Evolutionary conservation across 2,329 filamentous ascomycete species (phyloP), one percentile per base, ranked within the genome.

Genomic region (Paecilomyces sp.): DNA sequence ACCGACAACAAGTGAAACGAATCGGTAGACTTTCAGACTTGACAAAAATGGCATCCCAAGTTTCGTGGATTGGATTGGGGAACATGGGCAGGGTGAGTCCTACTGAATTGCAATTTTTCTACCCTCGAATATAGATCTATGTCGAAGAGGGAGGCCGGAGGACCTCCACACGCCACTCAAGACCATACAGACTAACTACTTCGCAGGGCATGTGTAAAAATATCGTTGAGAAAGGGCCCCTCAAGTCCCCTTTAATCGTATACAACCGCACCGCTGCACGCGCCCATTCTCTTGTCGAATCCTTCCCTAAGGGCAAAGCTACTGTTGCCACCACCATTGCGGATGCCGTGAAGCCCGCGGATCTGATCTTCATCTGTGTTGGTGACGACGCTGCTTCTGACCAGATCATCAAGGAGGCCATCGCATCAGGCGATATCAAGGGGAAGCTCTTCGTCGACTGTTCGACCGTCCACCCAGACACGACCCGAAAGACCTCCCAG

Each of bases 391-490:
- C 83, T 2, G 89, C 89, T 4, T 85, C 95, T 52, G 82, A 85
- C 60, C 77, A 82, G 3, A 84, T 85, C 22, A 81, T 91, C 61
- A 74, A 81, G 51, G 71, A 80, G 2, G 83, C 88, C 31, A 76
- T 91, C 3, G 13, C 62, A 5, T 67, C 82, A 55, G 70, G 76
- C 18, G 77, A 85, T 60, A 76, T 90, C 18, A 80, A 80, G 30
- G 86, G 85, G 62, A 96, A 96, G 77, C 79, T 94, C 15, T 87
- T 96, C 65, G 83, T 96, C 33, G 92, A 96, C 70, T 92, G 89
- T 80, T 94, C 90, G 3, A 96, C 92, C 28, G 85, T 96, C 36
- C 89, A 94, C 73, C 92, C 92, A 0, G 88, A 92, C 58, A 91
- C 89, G 3, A 90, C 89, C 1, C 84, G 90, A 62, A 80, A 80